Conservation (phyloP, 495 filamentous ascomycete genomes). For the Hyaloscypha finlandica region DNA sequence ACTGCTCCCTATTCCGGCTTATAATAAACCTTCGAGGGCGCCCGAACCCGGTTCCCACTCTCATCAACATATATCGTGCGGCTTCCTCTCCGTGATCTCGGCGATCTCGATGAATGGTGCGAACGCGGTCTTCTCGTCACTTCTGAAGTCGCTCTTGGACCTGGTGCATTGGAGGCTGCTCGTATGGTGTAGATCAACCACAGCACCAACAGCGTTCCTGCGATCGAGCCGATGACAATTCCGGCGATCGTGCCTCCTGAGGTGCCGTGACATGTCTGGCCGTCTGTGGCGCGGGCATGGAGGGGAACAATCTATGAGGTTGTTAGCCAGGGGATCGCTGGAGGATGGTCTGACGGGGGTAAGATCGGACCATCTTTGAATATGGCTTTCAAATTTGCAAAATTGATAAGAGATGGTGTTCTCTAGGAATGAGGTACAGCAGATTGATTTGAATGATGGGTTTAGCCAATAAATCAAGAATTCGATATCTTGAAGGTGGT, state of each 20-base stretch:
- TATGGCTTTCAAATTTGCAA: not conserved
- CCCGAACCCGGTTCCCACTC: not conserved
- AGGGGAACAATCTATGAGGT: not conserved
- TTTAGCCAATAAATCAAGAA: no score
- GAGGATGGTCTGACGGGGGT: not conserved
- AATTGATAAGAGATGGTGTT: not conserved
- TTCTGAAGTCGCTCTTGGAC: not conserved
- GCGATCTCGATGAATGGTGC: not conserved
- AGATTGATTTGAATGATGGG: not conserved
- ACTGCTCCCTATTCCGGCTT: constrained; percentile 15
- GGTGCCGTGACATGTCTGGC: not conserved
- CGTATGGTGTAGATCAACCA: constrained; percentile 7
- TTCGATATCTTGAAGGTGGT: not conserved
- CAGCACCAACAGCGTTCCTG: constrained; percentile 7
- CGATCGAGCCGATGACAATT: constrained; percentile 10
- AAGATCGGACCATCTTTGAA: not conserved
- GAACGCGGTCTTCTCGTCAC: not conserved
- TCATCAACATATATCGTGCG: not conserved
- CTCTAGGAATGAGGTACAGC: not conserved
- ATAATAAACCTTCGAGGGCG: constrained; percentile 11
- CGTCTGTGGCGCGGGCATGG: not conserved
- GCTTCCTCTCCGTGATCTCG: not conserved
- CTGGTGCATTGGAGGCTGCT: not conserved
- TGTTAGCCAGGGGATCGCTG: not conserved
- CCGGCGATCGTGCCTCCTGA: constrained; percentile 13